These are phyloP conservation scores for Fusarium luffae DNA, from an alignment of 2,329 filamentous ascomycete genomes.

Conservation along the genomic window DNA sequence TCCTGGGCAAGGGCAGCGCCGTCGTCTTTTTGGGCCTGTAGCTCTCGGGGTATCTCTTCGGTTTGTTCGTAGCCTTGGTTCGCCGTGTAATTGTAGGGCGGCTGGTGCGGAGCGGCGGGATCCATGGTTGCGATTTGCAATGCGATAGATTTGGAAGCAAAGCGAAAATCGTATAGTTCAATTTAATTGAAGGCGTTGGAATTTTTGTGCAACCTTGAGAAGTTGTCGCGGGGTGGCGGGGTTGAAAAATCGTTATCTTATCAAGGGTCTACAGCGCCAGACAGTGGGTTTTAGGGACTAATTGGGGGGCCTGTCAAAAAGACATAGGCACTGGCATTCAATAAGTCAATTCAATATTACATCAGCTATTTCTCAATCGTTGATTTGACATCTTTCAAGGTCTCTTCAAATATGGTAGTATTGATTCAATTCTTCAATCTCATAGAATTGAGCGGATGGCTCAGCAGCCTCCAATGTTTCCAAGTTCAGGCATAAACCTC, in stretches of 20 bases:
- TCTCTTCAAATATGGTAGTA: no score
- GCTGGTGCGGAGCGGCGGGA: constrained; percentile 57
- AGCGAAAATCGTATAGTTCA: not conserved
- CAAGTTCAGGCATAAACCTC: not conserved
- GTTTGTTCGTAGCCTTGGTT: constrained; percentile 58
- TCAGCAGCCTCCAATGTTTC: not conserved
- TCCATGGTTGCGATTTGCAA: constrained; percentile 29
- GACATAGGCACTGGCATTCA: not conserved
- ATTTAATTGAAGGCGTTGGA: constrained; percentile 26
- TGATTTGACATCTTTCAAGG: no score
- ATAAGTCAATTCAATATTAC: not conserved
- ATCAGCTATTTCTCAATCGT: no score
- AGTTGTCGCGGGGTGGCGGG: constrained; percentile 35
- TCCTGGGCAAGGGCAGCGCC: constrained; percentile 38
- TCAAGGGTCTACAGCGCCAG: constrained; percentile 14
- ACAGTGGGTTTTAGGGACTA: constrained; percentile 13
- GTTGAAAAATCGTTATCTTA: constrained; percentile 41
- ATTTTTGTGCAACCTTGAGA: constrained; percentile 42
- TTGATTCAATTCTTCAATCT: no score
- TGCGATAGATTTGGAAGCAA: not conserved
- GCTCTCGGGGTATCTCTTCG: constrained; percentile 49
- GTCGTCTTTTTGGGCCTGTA: constrained; percentile 46
- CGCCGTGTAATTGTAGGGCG: constrained; percentile 57
- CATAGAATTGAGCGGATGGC: no score
- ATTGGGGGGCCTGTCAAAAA: not conserved